phyloP scores from a whole-genome alignment of 331 rosid species.

The Phaseolus coccineus region DNA sequence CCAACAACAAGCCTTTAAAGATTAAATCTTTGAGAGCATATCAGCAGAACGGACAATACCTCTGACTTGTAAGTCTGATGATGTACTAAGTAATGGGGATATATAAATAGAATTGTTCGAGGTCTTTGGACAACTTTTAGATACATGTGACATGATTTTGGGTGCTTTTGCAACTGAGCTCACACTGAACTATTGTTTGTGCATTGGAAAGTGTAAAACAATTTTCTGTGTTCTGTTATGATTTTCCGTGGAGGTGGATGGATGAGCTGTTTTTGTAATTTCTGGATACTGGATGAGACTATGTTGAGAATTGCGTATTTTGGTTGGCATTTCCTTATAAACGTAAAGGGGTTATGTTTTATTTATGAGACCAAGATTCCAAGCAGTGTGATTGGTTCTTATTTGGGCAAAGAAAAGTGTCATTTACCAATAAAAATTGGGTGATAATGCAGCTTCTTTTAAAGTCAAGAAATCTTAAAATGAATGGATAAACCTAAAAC shows the following conservation, averaged over 20 bases:
- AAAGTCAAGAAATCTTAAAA: neutral
- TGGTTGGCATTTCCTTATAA: neutral
- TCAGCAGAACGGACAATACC: too few species aligned
- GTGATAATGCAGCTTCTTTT: slow-evolving; percentile 1
- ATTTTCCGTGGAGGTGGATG: neutral
- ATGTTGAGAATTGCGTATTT: neutral
- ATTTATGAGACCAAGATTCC: neutral
- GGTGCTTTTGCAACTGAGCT: too few species aligned
- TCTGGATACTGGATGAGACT: neutral
- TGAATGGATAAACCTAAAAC: neutral
- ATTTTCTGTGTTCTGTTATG: neutral
- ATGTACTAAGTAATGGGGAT: too few species aligned
- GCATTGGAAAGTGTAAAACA: neutral
- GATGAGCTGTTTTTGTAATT: neutral
- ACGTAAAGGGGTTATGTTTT: neutral
- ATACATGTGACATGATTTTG: too few species aligned
- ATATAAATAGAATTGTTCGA: too few species aligned
- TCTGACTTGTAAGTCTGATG: too few species aligned
- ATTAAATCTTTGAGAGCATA: too few species aligned
- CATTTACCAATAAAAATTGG: neutral
- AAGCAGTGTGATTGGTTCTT: neutral
- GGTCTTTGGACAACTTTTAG: too few species aligned
- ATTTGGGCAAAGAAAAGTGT: neutral
- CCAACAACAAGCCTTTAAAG: too few species aligned
- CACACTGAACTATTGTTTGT: neutral